Base-by-base conservation (phyloP, 2,329 filamentous ascomycete species). In the Amesomyces nigricolor region DNA sequence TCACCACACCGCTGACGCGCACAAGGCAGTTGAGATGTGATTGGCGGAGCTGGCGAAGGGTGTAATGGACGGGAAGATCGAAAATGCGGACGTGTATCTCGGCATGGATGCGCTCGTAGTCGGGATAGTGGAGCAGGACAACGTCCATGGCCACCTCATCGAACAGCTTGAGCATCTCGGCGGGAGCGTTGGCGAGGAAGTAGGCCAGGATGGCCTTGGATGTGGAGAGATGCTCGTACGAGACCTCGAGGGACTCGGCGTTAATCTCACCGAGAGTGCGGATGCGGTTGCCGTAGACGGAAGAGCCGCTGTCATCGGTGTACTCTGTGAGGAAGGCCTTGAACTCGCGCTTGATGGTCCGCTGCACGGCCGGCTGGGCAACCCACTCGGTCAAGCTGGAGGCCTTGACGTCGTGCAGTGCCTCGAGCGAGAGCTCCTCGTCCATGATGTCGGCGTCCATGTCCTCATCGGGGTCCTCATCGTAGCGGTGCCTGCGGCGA, bases 1-100 rank as follows among this genome's bases (percentile, higher is more conserved):
- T 99, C 29, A 99, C 94, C 4, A 99, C 94, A 63, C 94, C 94
- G 64, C 88, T 91, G 53, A 99, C 94, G 51, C 92, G 86, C 39
- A 99, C 89, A 43, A 99, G 79, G 66, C 91, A 96, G 78, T 99
- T 99, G 57, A 99, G 81, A 68, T 99, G 95, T 4, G 87, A 90
- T 73, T 99, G 94, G 58, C 94, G 89, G 44, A 99, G 80, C 70
- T 99, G 91, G 48, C 94, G 89, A 47, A 99, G 82, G 2, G 94
- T 99, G 72, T 96, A 96, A 66, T 91, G 88, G 30, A 96, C 88
- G 4, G 94, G 95, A 14, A 99, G 79, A 65, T 97, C 92, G 19
- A 91, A 91, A 67, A 99, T 95, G 58, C 94, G 91, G 53, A 99
- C 92, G 68, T 99, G 94, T 51, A 99, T 96, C 71, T 99, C 94